phyloP scores from a whole-genome alignment of 768 basidiomycete genomes.

The Kwoniella europaea region DNA sequence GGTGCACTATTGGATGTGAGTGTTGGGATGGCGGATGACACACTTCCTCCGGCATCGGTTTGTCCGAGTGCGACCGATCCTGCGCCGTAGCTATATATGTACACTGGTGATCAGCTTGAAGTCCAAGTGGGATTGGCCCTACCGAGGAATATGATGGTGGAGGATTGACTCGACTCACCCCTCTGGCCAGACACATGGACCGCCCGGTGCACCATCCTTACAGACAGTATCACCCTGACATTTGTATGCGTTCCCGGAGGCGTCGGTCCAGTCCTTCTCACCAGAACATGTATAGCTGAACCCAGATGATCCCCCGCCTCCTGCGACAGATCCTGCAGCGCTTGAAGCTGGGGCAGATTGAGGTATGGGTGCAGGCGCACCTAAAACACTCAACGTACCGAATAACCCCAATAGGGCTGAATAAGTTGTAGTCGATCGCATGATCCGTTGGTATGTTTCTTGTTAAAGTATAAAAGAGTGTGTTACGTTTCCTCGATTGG shows the following conservation, averaged over 20 bases:
- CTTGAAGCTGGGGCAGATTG: not conserved
- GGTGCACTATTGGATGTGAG: not conserved
- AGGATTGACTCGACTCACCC: constrained; percentile 1
- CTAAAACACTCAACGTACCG: constrained; percentile 3
- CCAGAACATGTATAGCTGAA: constrained; percentile 17
- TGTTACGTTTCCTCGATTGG: not conserved
- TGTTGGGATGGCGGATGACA: not conserved
- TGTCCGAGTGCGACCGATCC: not conserved
- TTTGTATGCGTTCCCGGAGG: not conserved
- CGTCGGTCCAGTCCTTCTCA: constrained; percentile 1
- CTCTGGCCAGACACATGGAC: constrained; percentile 15
- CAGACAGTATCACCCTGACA: constrained; percentile 15
- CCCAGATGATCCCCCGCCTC: not conserved
- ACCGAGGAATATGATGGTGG: not conserved
- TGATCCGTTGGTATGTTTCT: not conserved
- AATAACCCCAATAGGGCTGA: constrained; percentile 4
- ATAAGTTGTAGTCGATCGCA: not conserved
- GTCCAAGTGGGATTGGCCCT: no score
- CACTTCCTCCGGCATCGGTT: constrained; percentile 2
- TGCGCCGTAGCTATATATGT: not conserved
- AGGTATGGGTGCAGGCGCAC: constrained; percentile 2
- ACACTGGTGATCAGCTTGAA: no score
- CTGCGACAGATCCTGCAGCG: not conserved
- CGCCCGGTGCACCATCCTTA: constrained; percentile 9
- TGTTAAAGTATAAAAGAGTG: not conserved